Conservation (phyloP, 192 early-diverging fungal species). For the Coemansia sp. region DNA sequence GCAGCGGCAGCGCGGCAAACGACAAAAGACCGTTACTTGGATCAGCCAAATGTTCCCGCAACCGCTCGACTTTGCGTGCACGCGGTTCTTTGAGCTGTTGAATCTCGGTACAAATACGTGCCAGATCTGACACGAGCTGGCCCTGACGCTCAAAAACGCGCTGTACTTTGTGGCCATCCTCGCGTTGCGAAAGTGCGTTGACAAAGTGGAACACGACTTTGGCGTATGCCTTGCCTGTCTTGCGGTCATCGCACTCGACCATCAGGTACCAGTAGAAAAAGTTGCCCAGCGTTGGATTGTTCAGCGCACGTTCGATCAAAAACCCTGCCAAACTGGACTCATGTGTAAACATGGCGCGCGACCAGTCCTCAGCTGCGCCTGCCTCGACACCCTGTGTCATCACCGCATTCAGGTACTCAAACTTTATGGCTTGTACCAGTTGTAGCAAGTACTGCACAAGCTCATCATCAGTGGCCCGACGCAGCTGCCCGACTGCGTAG, state of each 20-base stretch:
- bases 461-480: constrained; percentile 94
- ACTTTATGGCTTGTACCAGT: constrained; percentile 96
- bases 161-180: constrained; percentile 63
- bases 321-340: constrained; percentile 80
- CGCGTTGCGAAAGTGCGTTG: constrained; percentile 59
- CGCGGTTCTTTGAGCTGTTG: constrained; percentile 79
- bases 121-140: constrained; percentile 75
- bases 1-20: constrained; percentile 83
- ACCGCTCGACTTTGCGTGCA: constrained; percentile 85
- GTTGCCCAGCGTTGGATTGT: constrained; percentile 86
- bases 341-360: constrained; percentile 40
- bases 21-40: constrained; percentile 77
- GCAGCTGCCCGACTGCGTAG: constrained; percentile 86
- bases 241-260: constrained; percentile 91
- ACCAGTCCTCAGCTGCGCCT: constrained; percentile 17
- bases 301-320: constrained; percentile 82
- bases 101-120: constrained; percentile 72
- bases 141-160: constrained; percentile 80
- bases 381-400: constrained; percentile 33
- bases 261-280: constrained; percentile 96
- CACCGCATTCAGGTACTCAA: constrained; percentile 70
- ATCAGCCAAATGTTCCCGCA: constrained; percentile 76
- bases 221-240: constrained; percentile 80
- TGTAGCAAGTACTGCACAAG: constrained; percentile 91
- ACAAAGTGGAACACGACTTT: constrained; percentile 84